Conservation (phyloP, 345 rosid genomes). For the Euclidium syriacum region DNA sequence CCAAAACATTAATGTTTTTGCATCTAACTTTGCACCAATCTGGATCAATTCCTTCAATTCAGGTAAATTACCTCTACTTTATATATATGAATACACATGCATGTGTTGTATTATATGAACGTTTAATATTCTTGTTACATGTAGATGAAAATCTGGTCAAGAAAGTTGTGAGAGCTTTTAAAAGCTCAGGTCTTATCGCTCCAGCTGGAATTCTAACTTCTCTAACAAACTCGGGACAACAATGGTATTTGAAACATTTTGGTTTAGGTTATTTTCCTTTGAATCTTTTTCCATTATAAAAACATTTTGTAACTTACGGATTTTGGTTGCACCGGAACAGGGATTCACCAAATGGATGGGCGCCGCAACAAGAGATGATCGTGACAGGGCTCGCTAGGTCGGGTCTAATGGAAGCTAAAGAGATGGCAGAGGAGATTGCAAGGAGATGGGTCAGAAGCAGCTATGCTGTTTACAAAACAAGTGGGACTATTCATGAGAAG, state of each 20-base stretch:
- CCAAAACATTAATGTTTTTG: slow-evolving; percentile 61
- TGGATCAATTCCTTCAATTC: slow-evolving; percentile 71
- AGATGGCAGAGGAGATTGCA: slow-evolving; percentile 70
- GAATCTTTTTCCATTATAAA: background rate
- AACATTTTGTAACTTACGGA: background rate
- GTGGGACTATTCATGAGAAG: slow-evolving; percentile 54
- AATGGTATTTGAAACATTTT: slow-evolving; percentile 51
- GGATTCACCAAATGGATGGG: slow-evolving; percentile 97
- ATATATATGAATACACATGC: background rate
- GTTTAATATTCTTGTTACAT: slow-evolving; percentile 4
- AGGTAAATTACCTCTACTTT: slow-evolving; percentile 39
- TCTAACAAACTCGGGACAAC: slow-evolving; percentile 57
- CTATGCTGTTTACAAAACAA: slow-evolving; percentile 44
- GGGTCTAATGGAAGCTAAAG: slow-evolving; percentile 41
- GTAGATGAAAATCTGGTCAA: slow-evolving; percentile 57
- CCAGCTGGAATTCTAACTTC: slow-evolving; percentile 75
- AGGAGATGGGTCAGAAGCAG: slow-evolving; percentile 71
- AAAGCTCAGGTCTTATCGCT: slow-evolving; percentile 59
- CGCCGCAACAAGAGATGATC: slow-evolving; percentile 78
- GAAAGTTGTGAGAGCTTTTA: slow-evolving; percentile 47
- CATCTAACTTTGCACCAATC: slow-evolving; percentile 79
- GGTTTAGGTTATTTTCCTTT: background rate
- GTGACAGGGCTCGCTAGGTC: slow-evolving; percentile 70
- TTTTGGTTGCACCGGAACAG: slow-evolving; percentile 31
- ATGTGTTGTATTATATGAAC: background rate